phyloP scores from a whole-genome alignment of 2,329 filamentous ascomycete genomes.

The Aspergillus sp. region DNA sequence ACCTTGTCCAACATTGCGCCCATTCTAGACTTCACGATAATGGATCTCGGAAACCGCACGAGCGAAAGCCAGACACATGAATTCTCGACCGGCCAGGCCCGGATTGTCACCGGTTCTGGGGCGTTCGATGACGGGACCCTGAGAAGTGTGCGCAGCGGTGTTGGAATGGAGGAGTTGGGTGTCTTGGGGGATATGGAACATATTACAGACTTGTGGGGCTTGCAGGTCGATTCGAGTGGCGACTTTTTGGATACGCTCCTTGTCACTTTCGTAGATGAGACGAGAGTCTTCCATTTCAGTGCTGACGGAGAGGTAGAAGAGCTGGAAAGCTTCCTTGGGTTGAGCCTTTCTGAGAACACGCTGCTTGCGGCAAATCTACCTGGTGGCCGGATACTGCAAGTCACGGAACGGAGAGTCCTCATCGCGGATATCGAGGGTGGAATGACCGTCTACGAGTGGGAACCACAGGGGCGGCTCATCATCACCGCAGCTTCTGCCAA shows the following conservation, averaged over 20 bases:
- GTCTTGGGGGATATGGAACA: slow-evolving; percentile 76
- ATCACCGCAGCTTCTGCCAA: slow-evolving; percentile 83
- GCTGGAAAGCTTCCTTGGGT: slow-evolving; percentile 70
- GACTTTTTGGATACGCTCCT: slow-evolving; percentile 65
- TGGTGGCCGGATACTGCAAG: slow-evolving; percentile 67
- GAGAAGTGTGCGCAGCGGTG: slow-evolving; percentile 87
- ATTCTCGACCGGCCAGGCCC: slow-evolving; percentile 91
- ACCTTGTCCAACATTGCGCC: slow-evolving; percentile 82
- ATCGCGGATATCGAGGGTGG: slow-evolving; percentile 60
- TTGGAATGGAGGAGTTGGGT: slow-evolving; percentile 85
- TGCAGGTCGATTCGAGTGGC: slow-evolving; percentile 54
- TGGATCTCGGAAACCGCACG: slow-evolving; percentile 89
- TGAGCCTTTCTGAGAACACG: slow-evolving; percentile 69
- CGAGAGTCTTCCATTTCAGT: slow-evolving; percentile 77
- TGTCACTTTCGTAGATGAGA: slow-evolving; percentile 79
- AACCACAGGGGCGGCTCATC: slow-evolving; percentile 45
- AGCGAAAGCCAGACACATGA: slow-evolving; percentile 78
- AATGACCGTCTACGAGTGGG: slow-evolving; percentile 48
- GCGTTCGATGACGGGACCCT: slow-evolving; percentile 86
- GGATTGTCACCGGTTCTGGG: slow-evolving; percentile 89
- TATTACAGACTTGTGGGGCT: slow-evolving; percentile 70
- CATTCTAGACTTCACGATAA: slow-evolving; percentile 88
- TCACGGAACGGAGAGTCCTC: slow-evolving; percentile 64
- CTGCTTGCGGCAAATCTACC: slow-evolving; percentile 68
- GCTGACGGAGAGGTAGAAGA: slow-evolving; percentile 79